Conservation (phyloP, 2,329 filamentous ascomycete species). For the Biscogniauxia mediterranea region DNA sequence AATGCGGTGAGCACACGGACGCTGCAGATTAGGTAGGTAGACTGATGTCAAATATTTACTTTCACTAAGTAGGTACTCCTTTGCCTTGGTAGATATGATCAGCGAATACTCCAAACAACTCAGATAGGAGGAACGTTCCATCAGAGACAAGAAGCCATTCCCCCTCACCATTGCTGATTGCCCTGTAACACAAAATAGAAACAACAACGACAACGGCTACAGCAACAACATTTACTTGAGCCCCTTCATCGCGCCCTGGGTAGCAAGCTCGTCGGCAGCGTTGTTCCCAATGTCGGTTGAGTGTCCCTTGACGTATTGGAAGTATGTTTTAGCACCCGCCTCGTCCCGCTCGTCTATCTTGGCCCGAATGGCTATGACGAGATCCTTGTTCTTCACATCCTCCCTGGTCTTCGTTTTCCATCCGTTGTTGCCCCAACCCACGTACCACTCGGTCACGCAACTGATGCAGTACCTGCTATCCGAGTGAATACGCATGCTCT, state of each 20-base stretch:
- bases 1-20: not conserved
- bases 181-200: not conserved
- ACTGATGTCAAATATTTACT: not conserved
- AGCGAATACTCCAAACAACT: not conserved
- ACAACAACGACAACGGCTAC: not conserved
- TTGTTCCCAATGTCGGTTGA: slow-evolving; percentile 69
- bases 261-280: slow-evolving; percentile 76
- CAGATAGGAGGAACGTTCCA: not conserved
- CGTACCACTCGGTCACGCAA: slow-evolving; percentile 82
- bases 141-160: not conserved
- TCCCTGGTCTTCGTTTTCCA: slow-evolving; percentile 74
- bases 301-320: slow-evolving; percentile 92
- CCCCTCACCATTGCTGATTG: not conserved
- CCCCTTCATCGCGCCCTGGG: slow-evolving; percentile 52
- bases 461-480: slow-evolving; percentile 91
- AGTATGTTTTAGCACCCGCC: slow-evolving; percentile 61
- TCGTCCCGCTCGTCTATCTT: slow-evolving; percentile 68
- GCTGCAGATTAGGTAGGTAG: not conserved
- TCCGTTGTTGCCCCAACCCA: slow-evolving; percentile 69
- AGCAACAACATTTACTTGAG: not conserved
- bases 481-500: slow-evolving; percentile 74
- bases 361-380: slow-evolving; percentile 70
- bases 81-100: not conserved
- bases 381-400: slow-evolving; percentile 82
- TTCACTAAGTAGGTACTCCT: not conserved